Base-by-base conservation (phyloP, 2,329 filamentous ascomycete genomes). In the Ustulina deusta region DNA sequence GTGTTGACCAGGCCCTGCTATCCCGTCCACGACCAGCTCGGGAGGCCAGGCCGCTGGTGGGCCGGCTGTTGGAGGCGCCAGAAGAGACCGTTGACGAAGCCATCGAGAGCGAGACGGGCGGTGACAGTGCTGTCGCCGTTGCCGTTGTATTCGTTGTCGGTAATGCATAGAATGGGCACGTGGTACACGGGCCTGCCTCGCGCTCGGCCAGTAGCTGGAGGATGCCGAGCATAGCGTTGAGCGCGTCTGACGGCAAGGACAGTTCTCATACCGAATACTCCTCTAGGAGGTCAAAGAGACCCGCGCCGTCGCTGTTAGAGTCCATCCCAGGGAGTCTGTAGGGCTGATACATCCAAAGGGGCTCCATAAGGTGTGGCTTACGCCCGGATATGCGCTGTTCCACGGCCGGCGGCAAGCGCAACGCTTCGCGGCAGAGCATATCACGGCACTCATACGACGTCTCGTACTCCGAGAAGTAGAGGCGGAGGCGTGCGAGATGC, bases 1-100 rank as follows among this genome's bases (percentile, higher is more conserved):
- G 4, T 32, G 4, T 32, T 7, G 29, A 32, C 29, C 29, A 32
- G 4, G 29, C 29, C 29, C 10, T 27, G 13, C 46, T 42, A 59
- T 27, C 56, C 56, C 20, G 56, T 49, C 56, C 56, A 59, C 10
- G 56, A 59, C 56, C 56, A 59, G 42, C 42, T 59, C 2, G 56
- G 56, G 13, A 59, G 49, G 13, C 42, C 56, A 25, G 42, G 56
- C 0, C 42, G 42, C n/a, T 42, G 42, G 17, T 4, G 29, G 29
- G 29, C 29, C 29, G 29, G 29, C 29, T 32, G 29, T 32, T 32
- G 29, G 29, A 32, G 29, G 29, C 7, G 4, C 29, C 29, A 32
- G 29, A 3, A 32, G 29, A 32, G 29, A 3, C 29, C 29, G 29
- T 32, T 7, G 29, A 32, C 29, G 7, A 32, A 32, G 7, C 29